These are phyloP conservation scores for Cladorrhinum sp. DNA, from an alignment of 2,329 filamentous ascomycete genomes.

Conservation along the genomic window DNA sequence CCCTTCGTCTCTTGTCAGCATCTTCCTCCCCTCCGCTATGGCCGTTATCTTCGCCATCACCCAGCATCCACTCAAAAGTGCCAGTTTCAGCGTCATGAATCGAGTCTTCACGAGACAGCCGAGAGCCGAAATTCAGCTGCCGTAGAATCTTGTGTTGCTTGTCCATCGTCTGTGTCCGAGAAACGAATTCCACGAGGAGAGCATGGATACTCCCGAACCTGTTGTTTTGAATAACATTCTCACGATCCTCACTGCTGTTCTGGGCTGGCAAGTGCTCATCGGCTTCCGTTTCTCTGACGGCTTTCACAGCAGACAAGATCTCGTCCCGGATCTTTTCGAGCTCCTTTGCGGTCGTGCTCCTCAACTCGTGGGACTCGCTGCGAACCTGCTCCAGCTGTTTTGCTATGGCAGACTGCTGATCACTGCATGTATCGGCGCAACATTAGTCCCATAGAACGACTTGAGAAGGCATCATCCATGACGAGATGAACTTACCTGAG, in stretches of 20 bases:
- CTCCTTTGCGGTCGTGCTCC: neutral
- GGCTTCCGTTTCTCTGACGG: too few species aligned
- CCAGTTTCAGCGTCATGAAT: neutral
- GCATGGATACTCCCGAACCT: too few species aligned
- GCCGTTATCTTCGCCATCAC: neutral
- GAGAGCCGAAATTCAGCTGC: neutral
- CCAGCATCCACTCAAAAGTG: neutral
- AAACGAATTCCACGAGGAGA: neutral
- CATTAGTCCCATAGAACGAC: neutral
- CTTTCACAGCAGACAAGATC: neutral
- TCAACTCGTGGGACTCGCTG: neutral
- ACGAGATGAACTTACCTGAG: constrained; percentile 6
- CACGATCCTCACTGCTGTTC: too few species aligned
- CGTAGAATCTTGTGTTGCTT: neutral
- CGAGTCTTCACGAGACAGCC: neutral
- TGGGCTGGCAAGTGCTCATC: too few species aligned
- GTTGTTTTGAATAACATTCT: too few species aligned
- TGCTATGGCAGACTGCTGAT: neutral
- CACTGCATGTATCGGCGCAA: neutral
- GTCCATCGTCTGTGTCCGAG: neutral
- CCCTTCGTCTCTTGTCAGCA: too few species aligned
- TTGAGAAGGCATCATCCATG: too few species aligned
- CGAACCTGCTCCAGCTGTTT: neutral
- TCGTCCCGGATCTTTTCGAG: neutral
- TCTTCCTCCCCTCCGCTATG: too few species aligned